Evolutionary conservation across 371 early-diverging fungal species (phyloP).

Genomic region (Mortierella sp.): DNA sequence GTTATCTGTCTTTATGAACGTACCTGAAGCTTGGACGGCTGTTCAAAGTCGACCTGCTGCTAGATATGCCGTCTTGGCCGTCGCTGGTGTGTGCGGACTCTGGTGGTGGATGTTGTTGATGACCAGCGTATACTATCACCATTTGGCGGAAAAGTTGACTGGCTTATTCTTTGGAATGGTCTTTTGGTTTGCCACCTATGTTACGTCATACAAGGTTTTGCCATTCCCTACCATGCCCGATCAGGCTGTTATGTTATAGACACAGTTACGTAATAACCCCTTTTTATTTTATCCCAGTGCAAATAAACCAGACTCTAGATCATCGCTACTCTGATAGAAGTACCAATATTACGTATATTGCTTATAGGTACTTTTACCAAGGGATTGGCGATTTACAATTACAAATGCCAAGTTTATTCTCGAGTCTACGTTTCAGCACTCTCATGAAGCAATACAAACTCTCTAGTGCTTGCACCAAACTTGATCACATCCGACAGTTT

Average conservation of each 20-base stretch:
- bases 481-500: constrained; percentile 84
- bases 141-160: constrained; percentile 74
- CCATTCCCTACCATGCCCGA: constrained; percentile 52
- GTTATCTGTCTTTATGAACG: constrained; percentile 51
- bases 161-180: constrained; percentile 78
- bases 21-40: constrained; percentile 40
- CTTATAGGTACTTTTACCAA: too few species aligned
- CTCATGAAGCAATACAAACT: constrained; percentile 90
- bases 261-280: too few species aligned
- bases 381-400: too few species aligned
- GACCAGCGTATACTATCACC: constrained; percentile 88
- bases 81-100: constrained; percentile 60
- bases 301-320: too few species aligned
- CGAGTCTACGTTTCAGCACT: constrained; percentile 47
- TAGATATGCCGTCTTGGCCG: constrained; percentile 53
- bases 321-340: too few species aligned
- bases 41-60: constrained; percentile 29
- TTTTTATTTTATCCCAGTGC: too few species aligned
- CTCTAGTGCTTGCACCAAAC: constrained; percentile 92
- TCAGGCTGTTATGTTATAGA: constrained; percentile 26
- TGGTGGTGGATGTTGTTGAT: constrained; percentile 85
- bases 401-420: not conserved
- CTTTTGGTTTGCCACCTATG: constrained; percentile 74
- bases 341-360: too few species aligned
- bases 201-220: constrained; percentile 33